Evolutionary conservation across 768 basidiomycete genomes (phyloP), one percentile per base, ranked within the genome.

Genomic region (Serendipita sp.): DNA sequence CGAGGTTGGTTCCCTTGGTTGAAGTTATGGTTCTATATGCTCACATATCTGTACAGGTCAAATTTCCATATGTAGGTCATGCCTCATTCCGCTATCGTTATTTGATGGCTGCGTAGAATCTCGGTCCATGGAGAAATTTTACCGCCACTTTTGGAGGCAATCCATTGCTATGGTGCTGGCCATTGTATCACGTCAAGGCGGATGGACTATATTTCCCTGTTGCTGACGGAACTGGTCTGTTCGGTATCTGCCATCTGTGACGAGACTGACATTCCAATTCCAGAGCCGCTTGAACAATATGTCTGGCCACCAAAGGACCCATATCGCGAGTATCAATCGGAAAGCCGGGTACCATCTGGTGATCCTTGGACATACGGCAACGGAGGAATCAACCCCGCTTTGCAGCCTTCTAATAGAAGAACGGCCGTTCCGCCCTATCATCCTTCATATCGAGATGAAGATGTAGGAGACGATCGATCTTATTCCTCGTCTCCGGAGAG

Each of bases 321-420:
- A 0, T 67, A 67, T 26, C 68, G 68, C 14, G 69, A 60, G 61
- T 60, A 38, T 5, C 34, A 38, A n/a, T 70, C 53, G 42, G 56
- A 41, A 63, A 41, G 67, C 38, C 64, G 65, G 20, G 34, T 78
- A 84, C 34, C 79, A 82, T 1, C 71, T 77, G 24, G 34, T 14
- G 83, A 82, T 3, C 90, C 93, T 3, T 96, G 92, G 85, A 90
- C 90, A 14, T 95, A 89, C 69, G 83, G 86, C 66, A 85, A 87
- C 60, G 85, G 77, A 20, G 74, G 77, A 14, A 68, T 93, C 14
- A 96, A 96, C 69, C 93, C 93, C 4, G 69, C 75, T 41, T 81
- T 95, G 9, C 76, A 75, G 42, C 84, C 91, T 0, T 67, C 76
- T 17, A 72, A 69, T 42, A 67, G 71, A 33, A 76, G 76, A 53